Evolutionary conservation across 495 filamentous ascomycete genomes (phyloP).

Genomic region (Lepraria neglecta): DNA sequence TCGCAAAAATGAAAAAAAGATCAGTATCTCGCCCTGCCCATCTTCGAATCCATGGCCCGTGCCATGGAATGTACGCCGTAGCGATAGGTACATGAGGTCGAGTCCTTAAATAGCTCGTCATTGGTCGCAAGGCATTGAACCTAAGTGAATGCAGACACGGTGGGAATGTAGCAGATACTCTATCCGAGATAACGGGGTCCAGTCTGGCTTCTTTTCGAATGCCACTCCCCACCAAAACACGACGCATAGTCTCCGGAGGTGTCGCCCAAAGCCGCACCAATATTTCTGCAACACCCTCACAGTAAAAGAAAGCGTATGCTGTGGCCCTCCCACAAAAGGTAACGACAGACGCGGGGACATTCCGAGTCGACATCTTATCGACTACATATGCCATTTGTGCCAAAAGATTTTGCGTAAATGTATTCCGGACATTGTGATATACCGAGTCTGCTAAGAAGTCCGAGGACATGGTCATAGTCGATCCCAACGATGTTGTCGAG

Average conservation of each 20-base stretch:
- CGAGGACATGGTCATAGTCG: constrained; percentile 47
- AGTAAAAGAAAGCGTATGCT: constrained; percentile 96
- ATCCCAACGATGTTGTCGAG: constrained; percentile 52
- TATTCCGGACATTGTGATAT: constrained; percentile 87
- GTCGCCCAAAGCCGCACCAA: constrained; percentile 78
- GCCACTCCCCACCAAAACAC: constrained; percentile 63
- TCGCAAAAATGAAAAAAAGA: constrained; percentile 88
- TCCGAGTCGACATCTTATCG: constrained; percentile 82
- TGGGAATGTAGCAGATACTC: constrained; percentile 68
- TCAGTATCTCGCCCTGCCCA: constrained; percentile 92
- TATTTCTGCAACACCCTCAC: constrained; percentile 79
- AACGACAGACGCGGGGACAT: constrained; percentile 86
- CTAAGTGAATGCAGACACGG: constrained; percentile 60
- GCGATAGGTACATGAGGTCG: constrained; percentile 62
- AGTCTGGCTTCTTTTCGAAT: constrained; percentile 36
- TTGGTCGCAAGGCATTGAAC: constrained; percentile 59
- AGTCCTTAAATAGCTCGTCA: constrained; percentile 60
- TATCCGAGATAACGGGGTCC: constrained; percentile 37
- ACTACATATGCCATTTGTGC: constrained; percentile 85
- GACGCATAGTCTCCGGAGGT: constrained; percentile 56
- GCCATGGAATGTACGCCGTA: constrained; percentile 70
- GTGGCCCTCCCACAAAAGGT: constrained; percentile 90
- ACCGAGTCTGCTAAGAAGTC: constrained; percentile 84
- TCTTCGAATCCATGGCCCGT: constrained; percentile 74
- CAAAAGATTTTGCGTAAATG: constrained; percentile 80